A percentile compares a stretch with the other conserved stretches of the same genome.
Conservation (phyloP, 2,329 filamentous ascomycete species). For the Mycocentrospora acerina region DNA sequence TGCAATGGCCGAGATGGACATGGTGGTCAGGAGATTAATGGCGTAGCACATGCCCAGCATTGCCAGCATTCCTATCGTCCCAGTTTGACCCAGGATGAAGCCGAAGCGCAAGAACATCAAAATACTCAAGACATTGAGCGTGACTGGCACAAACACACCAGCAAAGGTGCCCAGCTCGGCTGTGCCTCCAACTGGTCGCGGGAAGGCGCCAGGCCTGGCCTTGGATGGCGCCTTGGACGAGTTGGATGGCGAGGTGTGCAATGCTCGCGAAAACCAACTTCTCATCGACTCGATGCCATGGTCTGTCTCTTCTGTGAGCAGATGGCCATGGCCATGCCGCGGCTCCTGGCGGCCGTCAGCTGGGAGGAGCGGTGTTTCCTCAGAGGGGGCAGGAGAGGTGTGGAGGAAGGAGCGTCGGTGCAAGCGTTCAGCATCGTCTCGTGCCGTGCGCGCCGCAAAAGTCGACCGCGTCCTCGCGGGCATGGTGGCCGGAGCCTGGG, state of each 20-base stretch:
- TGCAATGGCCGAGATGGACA: constrained; percentile 85
- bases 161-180: constrained; percentile 71
- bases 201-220: constrained; percentile 40
- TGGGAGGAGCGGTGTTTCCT: constrained; percentile 38
- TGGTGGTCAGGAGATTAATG: constrained; percentile 79
- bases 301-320: constrained; percentile 16
- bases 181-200: constrained; percentile 43
- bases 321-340: constrained; percentile 3
- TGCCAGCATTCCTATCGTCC: constrained; percentile 76
- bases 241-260: constrained; percentile 15
- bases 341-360: constrained; percentile 1
- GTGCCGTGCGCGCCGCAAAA: constrained; percentile 49
- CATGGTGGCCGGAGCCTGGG: too few species aligned
- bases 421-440: constrained; percentile 48
- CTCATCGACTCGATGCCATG: constrained; percentile 22
- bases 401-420: constrained; percentile 42
- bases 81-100: constrained; percentile 77
- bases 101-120: constrained; percentile 91
- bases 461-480: constrained; percentile 41
- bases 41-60: constrained; percentile 75
- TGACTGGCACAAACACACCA: constrained; percentile 78
- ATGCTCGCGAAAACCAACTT: constrained; percentile 27
- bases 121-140: constrained; percentile 84
- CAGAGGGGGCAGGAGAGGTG: constrained; percentile 28
- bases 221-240: constrained; percentile 25